Base-by-base conservation (phyloP, 2,329 filamentous ascomycete genomes). In the Graphilbum sp. region DNA sequence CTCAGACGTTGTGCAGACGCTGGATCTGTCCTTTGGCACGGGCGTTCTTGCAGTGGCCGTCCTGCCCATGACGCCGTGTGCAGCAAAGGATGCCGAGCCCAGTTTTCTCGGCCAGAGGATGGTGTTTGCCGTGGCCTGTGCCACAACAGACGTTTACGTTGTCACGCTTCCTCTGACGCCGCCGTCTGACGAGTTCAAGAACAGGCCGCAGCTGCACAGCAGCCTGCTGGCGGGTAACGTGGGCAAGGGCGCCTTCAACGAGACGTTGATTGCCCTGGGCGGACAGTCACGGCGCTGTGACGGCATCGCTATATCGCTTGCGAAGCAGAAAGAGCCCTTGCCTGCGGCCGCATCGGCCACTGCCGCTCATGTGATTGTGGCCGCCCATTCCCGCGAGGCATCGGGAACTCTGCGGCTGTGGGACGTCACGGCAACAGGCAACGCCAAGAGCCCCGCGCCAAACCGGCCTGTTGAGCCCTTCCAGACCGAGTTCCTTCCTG, bases 201-300 rank as follows among this genome's bases (percentile, higher is more conserved):
- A 61, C 3, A 60, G 72, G 11, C 58, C 62, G 4, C 69, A 75
- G 42, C 56, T 77, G 19, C 62, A 60, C 38, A 54, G 56, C 16
- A 62, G 60, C 41, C 59, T 75, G 10, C 50, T 72, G 36, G 63
- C 66, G 8, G 67, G 63, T 17, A 66, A 62, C 43, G 67, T 67
- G 27, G 74, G 74, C 16, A 70, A 65, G 24, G 72, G 73, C 30
- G 64, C 63, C n/a, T 79, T 74, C 72, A 72, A 72, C 7, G 74
- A 79, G 53, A 66, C 63, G 0, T 54, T 79, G 19, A 59, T 66
- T 2, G 50, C 66, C 11, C 60, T 79, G 7, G 55, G 55, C 16
- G 72, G 73, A 2, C 70, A 73, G 49, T 56, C 59, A 34, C 67
- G 61, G 43, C 56, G 61, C 21, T 68, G 67, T 24, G 62, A 72